Conservation (phyloP, 768 basidiomycete genomes). For the Zangia roseola region DNA sequence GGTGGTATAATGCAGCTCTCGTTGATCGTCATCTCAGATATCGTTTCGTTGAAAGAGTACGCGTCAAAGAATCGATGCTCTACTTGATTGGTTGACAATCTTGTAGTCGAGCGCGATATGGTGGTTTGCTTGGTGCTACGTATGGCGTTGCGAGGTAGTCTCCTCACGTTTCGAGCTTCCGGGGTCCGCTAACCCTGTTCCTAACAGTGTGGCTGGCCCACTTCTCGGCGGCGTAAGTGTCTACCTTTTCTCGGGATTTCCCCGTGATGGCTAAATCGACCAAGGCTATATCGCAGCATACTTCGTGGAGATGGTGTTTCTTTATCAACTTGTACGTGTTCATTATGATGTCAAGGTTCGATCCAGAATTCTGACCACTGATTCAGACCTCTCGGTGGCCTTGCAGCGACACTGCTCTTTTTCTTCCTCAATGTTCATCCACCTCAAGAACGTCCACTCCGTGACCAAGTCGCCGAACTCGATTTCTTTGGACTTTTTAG, state of each 20-base stretch:
- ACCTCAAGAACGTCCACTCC: conserved; percentile 54
- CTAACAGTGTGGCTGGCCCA: conserved; percentile 63
- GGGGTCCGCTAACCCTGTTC: neutral
- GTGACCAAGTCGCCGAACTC: conserved; percentile 57
- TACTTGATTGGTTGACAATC: neutral
- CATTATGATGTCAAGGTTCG: neutral
- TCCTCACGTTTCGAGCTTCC: neutral
- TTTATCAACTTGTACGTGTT: conserved; percentile 66
- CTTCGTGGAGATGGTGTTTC: conserved; percentile 83
- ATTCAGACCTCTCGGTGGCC: conserved; percentile 64
- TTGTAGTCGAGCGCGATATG: conserved; percentile 71
- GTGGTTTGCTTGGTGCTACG: conserved; percentile 72
- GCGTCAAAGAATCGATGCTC: conserved; percentile 15
- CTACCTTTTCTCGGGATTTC: neutral
- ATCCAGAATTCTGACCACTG: neutral
- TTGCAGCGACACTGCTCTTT: conserved; percentile 59
- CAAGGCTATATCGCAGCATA: conserved; percentile 69
- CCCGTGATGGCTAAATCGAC: neutral
- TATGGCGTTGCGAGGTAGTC: conserved; percentile 65
- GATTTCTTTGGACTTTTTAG: conserved; percentile 68
- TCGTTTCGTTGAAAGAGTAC: conserved; percentile 76
- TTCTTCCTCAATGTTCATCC: conserved; percentile 77
- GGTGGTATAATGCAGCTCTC: conserved; percentile 76
- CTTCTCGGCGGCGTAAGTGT: conserved; percentile 74
- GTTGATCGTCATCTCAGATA: conserved; percentile 78